These are phyloP conservation scores for Metschnikowia santaceciliae DNA, from an alignment of 805 yeast species.

Conservation along the genomic window DNA sequence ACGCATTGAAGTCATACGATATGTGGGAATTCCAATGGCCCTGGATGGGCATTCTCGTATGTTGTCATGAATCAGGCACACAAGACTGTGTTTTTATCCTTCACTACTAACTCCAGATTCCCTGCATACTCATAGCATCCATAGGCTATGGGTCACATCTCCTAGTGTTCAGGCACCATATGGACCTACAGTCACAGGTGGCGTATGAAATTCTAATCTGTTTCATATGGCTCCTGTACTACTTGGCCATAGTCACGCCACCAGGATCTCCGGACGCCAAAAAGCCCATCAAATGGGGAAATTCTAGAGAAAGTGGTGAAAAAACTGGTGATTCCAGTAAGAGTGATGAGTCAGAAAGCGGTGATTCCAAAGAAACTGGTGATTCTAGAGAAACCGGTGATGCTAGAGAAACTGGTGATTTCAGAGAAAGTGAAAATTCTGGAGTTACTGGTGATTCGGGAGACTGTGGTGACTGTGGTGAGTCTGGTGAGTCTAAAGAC, in stretches of 20 bases:
- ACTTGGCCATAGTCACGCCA: constrained; percentile 55
- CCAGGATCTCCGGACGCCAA: constrained; percentile 50
- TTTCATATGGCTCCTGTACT: constrained; percentile 72
- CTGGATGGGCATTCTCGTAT: constrained; percentile 17
- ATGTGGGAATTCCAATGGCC: constrained; percentile 21
- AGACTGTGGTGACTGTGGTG: no score
- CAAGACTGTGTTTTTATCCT: no score
- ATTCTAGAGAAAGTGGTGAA: no score
- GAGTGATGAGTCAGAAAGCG: no score
- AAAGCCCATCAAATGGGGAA: constrained; percentile 21
- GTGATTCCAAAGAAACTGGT: no score
- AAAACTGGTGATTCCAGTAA: no score
- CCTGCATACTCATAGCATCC: constrained; percentile 51
- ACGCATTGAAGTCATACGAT: neutral
- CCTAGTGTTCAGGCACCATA: constrained; percentile 47
- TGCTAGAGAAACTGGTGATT: no score
- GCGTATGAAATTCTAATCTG: constrained; percentile 45
- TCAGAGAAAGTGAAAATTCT: no score
- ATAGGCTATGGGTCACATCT: constrained; percentile 63
- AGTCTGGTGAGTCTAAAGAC: no score
- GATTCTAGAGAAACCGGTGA: no score
- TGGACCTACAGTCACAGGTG: constrained; percentile 37
- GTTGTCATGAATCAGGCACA: neutral
- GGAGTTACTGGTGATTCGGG: no score
- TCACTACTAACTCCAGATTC: constrained; percentile 46